Evolutionary conservation across 352 stramenopile species (phyloP), one percentile per base, ranked within the genome.

Genomic region (Globisporangium uncinulatum): DNA sequence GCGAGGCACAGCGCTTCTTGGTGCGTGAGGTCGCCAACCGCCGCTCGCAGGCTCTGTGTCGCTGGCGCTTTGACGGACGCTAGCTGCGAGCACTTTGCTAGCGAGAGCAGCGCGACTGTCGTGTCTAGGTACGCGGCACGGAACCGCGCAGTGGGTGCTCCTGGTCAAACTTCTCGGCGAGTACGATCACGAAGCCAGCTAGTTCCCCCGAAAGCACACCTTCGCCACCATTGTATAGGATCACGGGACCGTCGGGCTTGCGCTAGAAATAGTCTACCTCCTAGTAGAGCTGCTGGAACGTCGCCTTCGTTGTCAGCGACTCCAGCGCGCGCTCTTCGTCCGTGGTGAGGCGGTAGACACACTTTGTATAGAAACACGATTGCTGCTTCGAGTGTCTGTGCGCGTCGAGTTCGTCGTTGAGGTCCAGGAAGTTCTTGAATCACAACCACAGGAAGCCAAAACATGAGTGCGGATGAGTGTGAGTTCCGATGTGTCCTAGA

Each of bases 181-280:
- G 72, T 19, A 83, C 68, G 13, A 83, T 64, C 34, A 92, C 69
- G 46, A 86, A 94, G 2, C 84, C 86, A 4, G 51, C 62, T 1
- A 86, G 87, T 11, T 81, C 63, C 17, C 75, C 66, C 45, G 77
- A 67, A 48, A 93, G 60, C 11, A 78, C 67, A 14, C 74, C 87
- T 69, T 96, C 86, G 39, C 87, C 87, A 24, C 86, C 84, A 44
- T 95, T 94, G 59, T 87, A 90, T 32, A 95, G 71, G 60, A 96
- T 89, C 41, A 96, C 70, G 14, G 86, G 83, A 0, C 67, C 76
- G 51, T 81, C 61, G 1, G 78, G 65, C 24, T 65, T 55, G 34
- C 47, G 70, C 74, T 73, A 92, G 65, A 72, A 84, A 39, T 65
- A 76, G 51, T 90, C 70, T 55, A 77, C 65, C 53, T 89, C 74